Conservation (phyloP, 75 land plant genomes). For the Picea glauca region DNA sequence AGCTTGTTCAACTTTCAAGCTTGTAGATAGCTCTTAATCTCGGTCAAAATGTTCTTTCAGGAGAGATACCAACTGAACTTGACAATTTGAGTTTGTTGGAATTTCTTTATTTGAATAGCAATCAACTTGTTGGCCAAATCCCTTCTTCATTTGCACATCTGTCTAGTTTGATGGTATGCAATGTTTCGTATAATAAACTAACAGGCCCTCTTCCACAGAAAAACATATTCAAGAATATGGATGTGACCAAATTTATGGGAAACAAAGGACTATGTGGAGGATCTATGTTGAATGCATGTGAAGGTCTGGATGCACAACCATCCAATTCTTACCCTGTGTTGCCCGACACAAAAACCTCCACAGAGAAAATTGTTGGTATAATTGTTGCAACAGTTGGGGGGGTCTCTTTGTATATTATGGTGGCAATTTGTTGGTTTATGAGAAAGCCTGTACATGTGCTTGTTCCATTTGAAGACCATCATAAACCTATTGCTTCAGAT, state of each 20-base stretch:
- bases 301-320: background rate
- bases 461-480: constrained; percentile 19
- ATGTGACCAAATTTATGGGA: constrained; percentile 25
- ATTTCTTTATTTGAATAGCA: too few relatives aligned
- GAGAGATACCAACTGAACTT: too few relatives aligned
- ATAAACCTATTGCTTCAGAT: constrained; percentile 12
- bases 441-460: constrained; percentile 14
- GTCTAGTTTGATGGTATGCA: too few relatives aligned
- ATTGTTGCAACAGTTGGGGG: constrained; percentile 28
- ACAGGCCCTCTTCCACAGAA: too few relatives aligned
- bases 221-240: too few relatives aligned
- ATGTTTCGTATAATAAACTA: too few relatives aligned
- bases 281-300: background rate
- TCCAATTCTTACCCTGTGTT: background rate
- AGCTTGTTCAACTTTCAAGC: too few relatives aligned
- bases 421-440: constrained; percentile 43
- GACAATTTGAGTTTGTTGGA: too few relatives aligned
- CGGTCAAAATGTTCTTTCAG: too few relatives aligned
- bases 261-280: constrained; percentile 57
- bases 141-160: too few relatives aligned
- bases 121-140: too few relatives aligned
- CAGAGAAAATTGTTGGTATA: constrained; percentile 44
- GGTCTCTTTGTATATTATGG: constrained; percentile 25
- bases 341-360: constrained; percentile 15
- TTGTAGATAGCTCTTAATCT: too few relatives aligned